phyloP scores from a whole-genome alignment of 352 stramenopile species.

The Aphanomyces euteiches region DNA sequence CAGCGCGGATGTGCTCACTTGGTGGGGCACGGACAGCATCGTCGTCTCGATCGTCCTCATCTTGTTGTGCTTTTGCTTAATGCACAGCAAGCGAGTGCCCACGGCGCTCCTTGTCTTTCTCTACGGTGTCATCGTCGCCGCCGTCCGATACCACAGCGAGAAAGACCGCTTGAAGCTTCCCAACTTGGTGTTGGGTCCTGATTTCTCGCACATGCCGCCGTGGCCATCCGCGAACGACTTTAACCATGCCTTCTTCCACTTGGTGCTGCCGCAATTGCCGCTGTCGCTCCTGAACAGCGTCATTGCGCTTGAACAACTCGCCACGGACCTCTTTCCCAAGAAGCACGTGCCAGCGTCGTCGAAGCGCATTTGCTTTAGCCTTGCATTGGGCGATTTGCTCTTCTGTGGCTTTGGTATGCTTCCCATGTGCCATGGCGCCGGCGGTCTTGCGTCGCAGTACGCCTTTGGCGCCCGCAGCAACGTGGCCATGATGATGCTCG shows the following conservation, averaged over 20 bases:
- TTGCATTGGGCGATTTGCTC: slow-evolving; percentile 76
- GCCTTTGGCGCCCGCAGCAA: slow-evolving; percentile 88
- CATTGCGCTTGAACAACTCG: slow-evolving; percentile 88
- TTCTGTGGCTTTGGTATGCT: slow-evolving; percentile 88
- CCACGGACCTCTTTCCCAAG: slow-evolving; percentile 84
- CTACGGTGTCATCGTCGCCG: slow-evolving; percentile 61
- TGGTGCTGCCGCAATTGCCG: slow-evolving; percentile 87
- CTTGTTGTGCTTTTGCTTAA: slow-evolving; percentile 67
- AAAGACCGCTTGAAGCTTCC: slow-evolving; percentile 52
- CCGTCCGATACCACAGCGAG: slow-evolving; percentile 55
- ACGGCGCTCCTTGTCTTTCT: slow-evolving; percentile 62
- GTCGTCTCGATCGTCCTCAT: slow-evolving; percentile 64
- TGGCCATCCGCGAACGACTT: slow-evolving; percentile 58
- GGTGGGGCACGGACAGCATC: slow-evolving; percentile 64
- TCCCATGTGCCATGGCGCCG: slow-evolving; percentile 91
- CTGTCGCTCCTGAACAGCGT: slow-evolving; percentile 91
- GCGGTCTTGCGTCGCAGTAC: slow-evolving; percentile 89
- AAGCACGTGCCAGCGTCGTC: slow-evolving; percentile 54
- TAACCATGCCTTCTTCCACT: slow-evolving; percentile 72
- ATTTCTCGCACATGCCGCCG: slow-evolving; percentile 51
- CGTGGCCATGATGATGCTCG: slow-evolving; percentile 87
- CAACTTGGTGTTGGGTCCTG: slow-evolving; percentile 46
- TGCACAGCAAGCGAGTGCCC: slow-evolving; percentile 54
- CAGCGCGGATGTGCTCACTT: slow-evolving; percentile 37
- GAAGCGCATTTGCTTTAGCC: slow-evolving; percentile 63